phyloP scores from a whole-genome alignment of 129 eudicot species.

The Flaveria sonorensis region DNA sequence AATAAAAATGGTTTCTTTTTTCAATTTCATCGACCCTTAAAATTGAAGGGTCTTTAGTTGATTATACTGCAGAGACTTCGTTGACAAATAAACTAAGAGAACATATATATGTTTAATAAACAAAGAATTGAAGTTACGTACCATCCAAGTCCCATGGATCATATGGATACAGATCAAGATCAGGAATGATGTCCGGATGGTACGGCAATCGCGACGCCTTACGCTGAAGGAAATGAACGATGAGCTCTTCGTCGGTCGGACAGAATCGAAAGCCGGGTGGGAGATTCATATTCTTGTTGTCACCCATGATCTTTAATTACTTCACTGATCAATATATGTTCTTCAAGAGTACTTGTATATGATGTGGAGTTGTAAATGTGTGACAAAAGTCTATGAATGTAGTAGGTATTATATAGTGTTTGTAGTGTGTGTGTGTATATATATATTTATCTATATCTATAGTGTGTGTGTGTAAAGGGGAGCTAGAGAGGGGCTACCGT shows the following conservation, averaged over 20 bases:
- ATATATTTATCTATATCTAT: constrained; percentile 29
- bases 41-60: too few species aligned
- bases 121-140: constrained; percentile 32
- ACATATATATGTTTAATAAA: neutral
- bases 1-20: too few species aligned
- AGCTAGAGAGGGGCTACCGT: constrained; percentile 43
- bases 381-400: constrained; percentile 5
- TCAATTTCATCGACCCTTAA: too few species aligned
- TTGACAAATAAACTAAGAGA: too few species aligned
- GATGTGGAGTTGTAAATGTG: constrained; percentile 11
- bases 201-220: constrained; percentile 68
- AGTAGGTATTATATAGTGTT: constrained; percentile 33
- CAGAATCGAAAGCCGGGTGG: constrained; percentile 89
- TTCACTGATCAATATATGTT: neutral
- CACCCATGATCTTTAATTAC: constrained; percentile 38
- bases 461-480: constrained; percentile 4
- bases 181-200: constrained; percentile 89
- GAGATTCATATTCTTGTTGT: constrained; percentile 52
- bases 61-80: too few species aligned
- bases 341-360: neutral
- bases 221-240: constrained; percentile 88
- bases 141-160: constrained; percentile 96
- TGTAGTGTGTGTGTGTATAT: constrained; percentile 19
- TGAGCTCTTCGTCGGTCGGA: constrained; percentile 87
- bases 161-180: constrained; percentile 74